Percentiles rank a stretch among this genome's conserved stretches.
Conservation (phyloP, 805 yeast genomes). For the Vanderwaltozyma verrucispora region DNA sequence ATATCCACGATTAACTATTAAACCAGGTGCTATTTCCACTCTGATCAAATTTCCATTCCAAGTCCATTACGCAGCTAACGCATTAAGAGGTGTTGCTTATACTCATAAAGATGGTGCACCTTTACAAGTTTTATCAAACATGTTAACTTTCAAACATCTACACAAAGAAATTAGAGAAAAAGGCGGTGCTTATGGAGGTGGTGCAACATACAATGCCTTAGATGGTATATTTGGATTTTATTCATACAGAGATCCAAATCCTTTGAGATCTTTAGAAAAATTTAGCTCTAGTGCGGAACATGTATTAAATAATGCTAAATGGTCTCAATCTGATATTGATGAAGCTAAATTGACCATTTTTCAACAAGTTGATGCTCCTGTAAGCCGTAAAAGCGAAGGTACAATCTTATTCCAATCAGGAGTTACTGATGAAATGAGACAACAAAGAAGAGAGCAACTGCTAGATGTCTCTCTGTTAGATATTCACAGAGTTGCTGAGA, state of each 20-base stretch:
- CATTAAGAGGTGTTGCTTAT: conserved; percentile 58
- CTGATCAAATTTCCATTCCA: conserved; percentile 74
- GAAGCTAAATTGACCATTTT: conserved; percentile 88
- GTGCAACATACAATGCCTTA: conserved; percentile 70
- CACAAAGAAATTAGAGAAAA: conserved; percentile 89
- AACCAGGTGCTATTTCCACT: conserved; percentile 26
- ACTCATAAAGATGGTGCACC: conserved; percentile 69
- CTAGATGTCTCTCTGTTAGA: conserved; percentile 57
- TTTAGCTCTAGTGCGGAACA: conserved; percentile 44
- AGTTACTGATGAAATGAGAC: conserved; percentile 69
- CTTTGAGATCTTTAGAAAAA: conserved; percentile 53
- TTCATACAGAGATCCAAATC: conserved; percentile 92
- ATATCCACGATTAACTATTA: conserved; percentile 1
- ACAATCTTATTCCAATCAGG: conserved; percentile 53
- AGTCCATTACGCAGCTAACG: conserved; percentile 70
- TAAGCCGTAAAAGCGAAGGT: conserved; percentile 73
- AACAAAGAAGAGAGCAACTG: conserved; percentile 63
- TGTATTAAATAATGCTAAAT: conserved; percentile 34
- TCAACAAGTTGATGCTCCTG: conserved; percentile 88
- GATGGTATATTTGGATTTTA: conserved; percentile 75
- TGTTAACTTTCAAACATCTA: conserved; percentile 70
- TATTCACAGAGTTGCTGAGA: conserved; percentile 53
- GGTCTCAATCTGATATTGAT: conserved; percentile 59
- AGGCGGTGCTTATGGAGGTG: conserved; percentile 98
- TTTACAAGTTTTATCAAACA: conserved; percentile 69